phyloP scores from a whole-genome alignment of 495 filamentous ascomycete species.

The Tuber melanosporum region DNA sequence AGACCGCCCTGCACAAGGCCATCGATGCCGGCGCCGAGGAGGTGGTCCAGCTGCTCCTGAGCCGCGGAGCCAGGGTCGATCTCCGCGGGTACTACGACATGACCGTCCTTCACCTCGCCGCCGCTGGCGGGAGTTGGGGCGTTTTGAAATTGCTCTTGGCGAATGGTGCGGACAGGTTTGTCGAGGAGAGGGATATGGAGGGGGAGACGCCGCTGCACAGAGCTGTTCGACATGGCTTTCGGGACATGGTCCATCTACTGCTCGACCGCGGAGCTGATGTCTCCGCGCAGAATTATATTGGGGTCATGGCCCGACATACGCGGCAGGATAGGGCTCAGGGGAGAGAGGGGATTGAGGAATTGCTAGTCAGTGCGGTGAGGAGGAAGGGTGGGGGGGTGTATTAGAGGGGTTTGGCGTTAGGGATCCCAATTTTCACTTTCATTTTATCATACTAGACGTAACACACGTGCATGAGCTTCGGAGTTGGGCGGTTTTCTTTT shows the following conservation, averaged over 20 bases:
- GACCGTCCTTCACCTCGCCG: constrained; percentile 7
- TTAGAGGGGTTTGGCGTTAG: neutral
- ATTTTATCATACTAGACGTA: neutral
- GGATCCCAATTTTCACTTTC: neutral
- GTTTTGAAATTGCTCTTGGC: constrained; percentile 7
- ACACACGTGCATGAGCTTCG: neutral
- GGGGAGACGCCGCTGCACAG: constrained; percentile 12
- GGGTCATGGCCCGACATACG: constrained; percentile 9
- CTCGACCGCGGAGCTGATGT: constrained; percentile 2
- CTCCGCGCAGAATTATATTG: constrained; percentile 11
- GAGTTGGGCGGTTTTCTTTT: neutral
- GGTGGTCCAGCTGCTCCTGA: neutral
- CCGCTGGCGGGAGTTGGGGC: neutral
- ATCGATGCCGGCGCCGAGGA: neutral
- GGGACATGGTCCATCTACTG: neutral
- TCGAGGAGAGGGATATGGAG: neutral
- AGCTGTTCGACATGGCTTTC: neutral
- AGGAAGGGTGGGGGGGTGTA: neutral
- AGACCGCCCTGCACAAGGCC: neutral
- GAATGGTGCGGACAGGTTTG: neutral
- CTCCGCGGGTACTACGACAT: neutral
- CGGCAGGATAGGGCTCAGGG: neutral
- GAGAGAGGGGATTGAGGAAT: neutral
- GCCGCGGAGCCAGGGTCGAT: neutral
- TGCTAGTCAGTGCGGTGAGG: neutral